Evolutionary conservation across 768 basidiomycete species (phyloP).

Genomic region (Lentinula sp.): DNA sequence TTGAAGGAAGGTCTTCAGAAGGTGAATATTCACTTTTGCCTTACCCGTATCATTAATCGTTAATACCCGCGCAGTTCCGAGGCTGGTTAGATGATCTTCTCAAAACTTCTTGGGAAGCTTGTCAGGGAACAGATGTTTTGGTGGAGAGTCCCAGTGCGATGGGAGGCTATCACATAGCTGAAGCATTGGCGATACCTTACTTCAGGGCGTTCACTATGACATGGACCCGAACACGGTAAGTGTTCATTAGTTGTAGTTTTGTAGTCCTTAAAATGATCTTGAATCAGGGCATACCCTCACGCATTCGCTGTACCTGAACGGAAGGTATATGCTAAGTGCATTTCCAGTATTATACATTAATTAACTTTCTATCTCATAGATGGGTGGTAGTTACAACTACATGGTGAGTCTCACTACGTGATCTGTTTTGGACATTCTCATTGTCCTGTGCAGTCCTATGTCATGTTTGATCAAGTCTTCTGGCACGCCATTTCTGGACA

Average conservation of each 20-base stretch:
- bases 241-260: background rate
- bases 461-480: slow-evolving; percentile 97
- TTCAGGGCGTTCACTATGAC: slow-evolving; percentile 97
- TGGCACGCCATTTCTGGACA: slow-evolving; percentile 94
- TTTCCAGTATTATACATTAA: background rate
- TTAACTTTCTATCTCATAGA: slow-evolving; percentile 35
- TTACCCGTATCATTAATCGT: slow-evolving; percentile 2
- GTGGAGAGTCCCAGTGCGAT: slow-evolving; percentile 96
- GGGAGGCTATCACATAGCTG: slow-evolving; percentile 96
- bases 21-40: slow-evolving; percentile 31
- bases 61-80: slow-evolving; percentile 59
- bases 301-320: slow-evolving; percentile 96
- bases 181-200: slow-evolving; percentile 89
- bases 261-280: slow-evolving; percentile 3
- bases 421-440: slow-evolving; percentile 1
- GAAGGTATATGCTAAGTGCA: slow-evolving; percentile 46
- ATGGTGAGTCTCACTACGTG: slow-evolving; percentile 55
- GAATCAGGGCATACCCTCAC: slow-evolving; percentile 83
- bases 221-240: slow-evolving; percentile 86
- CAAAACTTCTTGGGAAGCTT: slow-evolving; percentile 93
- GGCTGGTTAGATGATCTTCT: slow-evolving; percentile 97
- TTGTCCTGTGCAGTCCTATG: slow-evolving; percentile 58
- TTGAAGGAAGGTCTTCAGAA: slow-evolving; percentile 85
- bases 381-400: slow-evolving; percentile 98
- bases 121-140: slow-evolving; percentile 89